phyloP scores from a whole-genome alignment of 305 asterid species.

The Fraxinus latifolia region DNA sequence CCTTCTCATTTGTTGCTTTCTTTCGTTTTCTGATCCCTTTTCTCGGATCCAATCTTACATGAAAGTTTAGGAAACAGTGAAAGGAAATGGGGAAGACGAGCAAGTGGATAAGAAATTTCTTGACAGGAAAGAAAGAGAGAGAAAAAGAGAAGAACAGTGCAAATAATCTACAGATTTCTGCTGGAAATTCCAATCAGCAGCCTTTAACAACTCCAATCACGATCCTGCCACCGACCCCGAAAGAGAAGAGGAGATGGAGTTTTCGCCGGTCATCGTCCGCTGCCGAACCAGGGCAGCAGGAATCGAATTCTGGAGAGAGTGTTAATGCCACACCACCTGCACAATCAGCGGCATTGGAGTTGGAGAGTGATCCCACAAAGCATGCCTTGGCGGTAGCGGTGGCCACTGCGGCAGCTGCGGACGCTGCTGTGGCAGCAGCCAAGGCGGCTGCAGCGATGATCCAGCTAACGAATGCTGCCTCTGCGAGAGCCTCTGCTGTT shows the following conservation, averaged over 20 bases:
- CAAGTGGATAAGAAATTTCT: conserved; percentile 65
- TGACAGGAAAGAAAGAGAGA: conserved; percentile 70
- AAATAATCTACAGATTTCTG: conserved; percentile 14
- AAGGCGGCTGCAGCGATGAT: conserved; percentile 69
- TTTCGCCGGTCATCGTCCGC: conserved; percentile 89
- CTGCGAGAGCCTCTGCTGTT: conserved; percentile 21
- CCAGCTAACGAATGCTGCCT: conserved; percentile 44
- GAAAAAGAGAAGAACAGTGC: conserved; percentile 32
- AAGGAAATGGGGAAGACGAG: conserved; percentile 83
- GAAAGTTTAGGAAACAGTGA: conserved; percentile 26
- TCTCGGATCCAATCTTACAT: conserved; percentile 2
- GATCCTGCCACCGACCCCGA: conserved; percentile 58
- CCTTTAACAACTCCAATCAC: conserved; percentile 52
- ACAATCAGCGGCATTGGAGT: conserved; percentile 18
- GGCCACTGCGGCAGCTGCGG: conserved; percentile 67
- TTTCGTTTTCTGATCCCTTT: not conserved
- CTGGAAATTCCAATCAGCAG: conserved; percentile 21
- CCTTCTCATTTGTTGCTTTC: conserved; percentile 35
- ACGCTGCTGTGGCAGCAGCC: conserved; percentile 64
- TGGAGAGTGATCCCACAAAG: conserved; percentile 41
- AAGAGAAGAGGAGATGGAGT: conserved; percentile 91
- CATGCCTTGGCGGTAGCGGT: conserved; percentile 58
- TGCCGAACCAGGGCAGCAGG: conserved; percentile 45
- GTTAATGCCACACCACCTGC: not conserved
- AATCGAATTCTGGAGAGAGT: conserved; percentile 28